Conservation (phyloP, 352 stramenopile species). For the Phytophthora quininea region DNA sequence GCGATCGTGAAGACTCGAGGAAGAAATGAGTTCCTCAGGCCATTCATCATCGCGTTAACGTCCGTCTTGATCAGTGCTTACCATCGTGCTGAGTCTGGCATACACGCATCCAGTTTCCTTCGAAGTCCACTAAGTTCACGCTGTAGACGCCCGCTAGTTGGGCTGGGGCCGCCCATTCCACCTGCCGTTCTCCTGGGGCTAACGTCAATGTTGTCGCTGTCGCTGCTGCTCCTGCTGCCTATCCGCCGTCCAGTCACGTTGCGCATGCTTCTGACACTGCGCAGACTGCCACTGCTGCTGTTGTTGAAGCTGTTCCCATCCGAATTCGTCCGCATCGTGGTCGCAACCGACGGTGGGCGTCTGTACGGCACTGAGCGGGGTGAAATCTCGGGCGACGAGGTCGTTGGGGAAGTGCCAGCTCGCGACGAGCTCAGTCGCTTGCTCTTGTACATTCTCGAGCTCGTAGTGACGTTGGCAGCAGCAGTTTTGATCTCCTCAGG, state of each 20-base stretch:
- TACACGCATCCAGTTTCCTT: slow-evolving; percentile 66
- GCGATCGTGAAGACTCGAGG: slow-evolving; percentile 9
- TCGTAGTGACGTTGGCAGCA: slow-evolving; percentile 13
- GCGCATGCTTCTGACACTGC: slow-evolving; percentile 30
- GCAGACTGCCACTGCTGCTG: slow-evolving; percentile 35
- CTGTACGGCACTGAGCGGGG: slow-evolving; percentile 42
- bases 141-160: slow-evolving; percentile 47
- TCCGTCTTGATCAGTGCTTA: slow-evolving; percentile 8
- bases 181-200: slow-evolving; percentile 18
- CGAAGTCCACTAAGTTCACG: slow-evolving; percentile 60
- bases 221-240: slow-evolving; percentile 31
- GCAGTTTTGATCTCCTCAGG: slow-evolving; percentile 36
- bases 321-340: slow-evolving; percentile 26
- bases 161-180: slow-evolving; percentile 5
- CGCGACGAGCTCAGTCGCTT: slow-evolving; percentile 34
- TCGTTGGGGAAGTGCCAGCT: slow-evolving; percentile 57
- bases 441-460: slow-evolving; percentile 31
- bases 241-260: slow-evolving; percentile 36
- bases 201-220: slow-evolving; percentile 33
- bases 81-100: slow-evolving; percentile 35
- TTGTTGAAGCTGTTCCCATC: slow-evolving; percentile 35
- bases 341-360: slow-evolving; percentile 33
- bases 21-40: slow-evolving; percentile 35
- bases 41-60: neutral
- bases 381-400: slow-evolving; percentile 58